Conservation (phyloP, 495 filamentous ascomycete species). For the Xylaria flabelliformis region DNA sequence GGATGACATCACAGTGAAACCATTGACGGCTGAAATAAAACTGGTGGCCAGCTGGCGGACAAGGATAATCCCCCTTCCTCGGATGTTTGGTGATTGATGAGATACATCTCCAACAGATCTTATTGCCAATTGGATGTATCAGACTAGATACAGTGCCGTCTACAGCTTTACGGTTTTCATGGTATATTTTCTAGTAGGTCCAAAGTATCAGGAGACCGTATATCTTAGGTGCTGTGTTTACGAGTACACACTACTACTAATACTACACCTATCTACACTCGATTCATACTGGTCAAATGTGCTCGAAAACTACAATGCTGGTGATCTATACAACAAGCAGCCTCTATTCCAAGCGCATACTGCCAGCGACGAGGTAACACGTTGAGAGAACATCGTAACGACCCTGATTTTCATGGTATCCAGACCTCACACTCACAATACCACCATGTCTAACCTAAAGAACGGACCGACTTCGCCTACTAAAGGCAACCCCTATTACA, state of each 20-base stretch:
- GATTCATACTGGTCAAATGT: background rate
- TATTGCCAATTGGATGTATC: background rate
- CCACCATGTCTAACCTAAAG: background rate
- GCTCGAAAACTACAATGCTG: background rate
- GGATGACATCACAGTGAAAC: conserved; percentile 19
- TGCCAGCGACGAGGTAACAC: background rate
- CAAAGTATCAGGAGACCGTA: background rate
- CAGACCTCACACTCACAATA: background rate
- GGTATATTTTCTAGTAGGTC: background rate
- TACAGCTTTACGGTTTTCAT: background rate
- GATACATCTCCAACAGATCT: background rate
- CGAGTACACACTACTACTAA: background rate
- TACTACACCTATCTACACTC: background rate
- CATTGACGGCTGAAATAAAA: background rate
- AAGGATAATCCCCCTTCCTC: background rate
- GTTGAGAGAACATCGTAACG: background rate
- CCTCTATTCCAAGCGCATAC: background rate
- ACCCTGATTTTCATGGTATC: background rate
- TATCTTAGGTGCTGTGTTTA: background rate
- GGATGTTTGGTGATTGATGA: background rate
- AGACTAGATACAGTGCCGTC: background rate
- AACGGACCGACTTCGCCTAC: background rate
- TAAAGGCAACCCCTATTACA: background rate
- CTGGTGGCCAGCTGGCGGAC: background rate
- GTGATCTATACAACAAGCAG: background rate